These are phyloP conservation scores for Trichoderma aggressivum DNA, from an alignment of 2,329 filamentous ascomycete species.

Conservation along the genomic window DNA sequence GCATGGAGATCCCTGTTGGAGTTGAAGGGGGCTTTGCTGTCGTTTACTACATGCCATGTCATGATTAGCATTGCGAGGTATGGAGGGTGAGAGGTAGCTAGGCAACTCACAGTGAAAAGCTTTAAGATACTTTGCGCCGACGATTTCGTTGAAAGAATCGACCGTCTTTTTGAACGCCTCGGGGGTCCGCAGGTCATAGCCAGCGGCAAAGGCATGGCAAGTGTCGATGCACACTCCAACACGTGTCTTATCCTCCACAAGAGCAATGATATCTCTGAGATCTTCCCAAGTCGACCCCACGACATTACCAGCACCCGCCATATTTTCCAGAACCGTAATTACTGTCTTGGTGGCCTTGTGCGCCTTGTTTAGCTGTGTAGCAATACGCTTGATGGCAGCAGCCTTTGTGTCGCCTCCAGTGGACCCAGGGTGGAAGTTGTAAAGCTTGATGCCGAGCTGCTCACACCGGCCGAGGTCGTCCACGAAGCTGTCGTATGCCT, in stretches of 20 bases:
- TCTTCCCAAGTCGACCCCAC: constrained; percentile 85
- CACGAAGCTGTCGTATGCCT: constrained; percentile 81
- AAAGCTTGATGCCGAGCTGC: constrained; percentile 79
- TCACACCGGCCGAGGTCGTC: constrained; percentile 88
- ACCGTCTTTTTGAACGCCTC: constrained; percentile 71
- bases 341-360: constrained; percentile 74
- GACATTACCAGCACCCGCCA: constrained; percentile 86
- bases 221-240: constrained; percentile 96
- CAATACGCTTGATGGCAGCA: constrained; percentile 74
- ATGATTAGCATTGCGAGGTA: constrained; percentile 1
- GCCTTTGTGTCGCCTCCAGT: constrained; percentile 64
- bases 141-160: constrained; percentile 68
- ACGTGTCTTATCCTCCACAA: constrained; percentile 74
- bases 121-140: constrained; percentile 75
- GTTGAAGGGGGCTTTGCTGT: constrained; percentile 83
- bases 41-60: constrained; percentile 60
- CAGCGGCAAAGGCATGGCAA: constrained; percentile 92
- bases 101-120: constrained; percentile 64
- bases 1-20: constrained; percentile 88
- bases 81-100: background rate
- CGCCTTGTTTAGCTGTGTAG: constrained; percentile 75
- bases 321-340: constrained; percentile 86
- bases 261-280: constrained; percentile 75
- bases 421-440: constrained; percentile 96
- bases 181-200: constrained; percentile 81